These are phyloP conservation scores for Fusarium longipes DNA, from an alignment of 2,329 filamentous ascomycete species.

Conservation along the genomic window DNA sequence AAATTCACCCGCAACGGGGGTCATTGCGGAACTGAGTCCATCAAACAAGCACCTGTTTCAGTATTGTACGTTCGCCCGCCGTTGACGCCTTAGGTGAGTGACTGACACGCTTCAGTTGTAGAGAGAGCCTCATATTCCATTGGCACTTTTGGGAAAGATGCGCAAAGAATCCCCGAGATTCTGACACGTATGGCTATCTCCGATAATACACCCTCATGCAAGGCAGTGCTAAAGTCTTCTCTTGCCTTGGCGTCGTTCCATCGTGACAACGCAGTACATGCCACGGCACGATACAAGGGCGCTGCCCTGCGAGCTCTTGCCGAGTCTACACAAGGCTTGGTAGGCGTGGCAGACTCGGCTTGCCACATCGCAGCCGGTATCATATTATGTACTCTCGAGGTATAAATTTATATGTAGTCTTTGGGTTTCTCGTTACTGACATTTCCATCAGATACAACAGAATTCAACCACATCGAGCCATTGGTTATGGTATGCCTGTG, in stretches of 20 bases:
- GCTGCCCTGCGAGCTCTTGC: conserved; percentile 26
- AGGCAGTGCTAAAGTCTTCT: conserved; percentile 24
- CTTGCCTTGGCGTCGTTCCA: conserved; percentile 34
- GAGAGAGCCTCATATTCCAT: conserved; percentile 30
- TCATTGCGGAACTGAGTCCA: conserved; percentile 31
- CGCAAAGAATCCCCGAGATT: conserved; percentile 4
- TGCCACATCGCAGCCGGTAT: conserved; percentile 41
- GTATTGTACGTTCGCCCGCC: conserved; percentile 20
- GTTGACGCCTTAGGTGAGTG: fast-evolving
- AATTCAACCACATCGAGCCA: conserved; percentile 27
- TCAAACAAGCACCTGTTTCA: conserved; percentile 24
- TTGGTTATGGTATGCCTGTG: conserved; percentile 40
- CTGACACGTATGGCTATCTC: conserved; percentile 37
- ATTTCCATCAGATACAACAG: conserved; percentile 22
- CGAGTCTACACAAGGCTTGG: neutral
- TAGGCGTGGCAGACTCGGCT: neutral
- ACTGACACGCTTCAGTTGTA: conserved; percentile 20
- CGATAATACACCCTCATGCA: neutral
- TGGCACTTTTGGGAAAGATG: conserved; percentile 26
- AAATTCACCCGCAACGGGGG: neutral
- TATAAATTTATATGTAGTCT: neutral
- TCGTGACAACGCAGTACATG: neutral
- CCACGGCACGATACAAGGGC: conserved; percentile 3
- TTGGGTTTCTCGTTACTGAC: neutral
- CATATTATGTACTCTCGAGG: conserved; percentile 33